Conservation (phyloP, 108 stramenopile species). For the Conticribra weissflogii region DNA sequence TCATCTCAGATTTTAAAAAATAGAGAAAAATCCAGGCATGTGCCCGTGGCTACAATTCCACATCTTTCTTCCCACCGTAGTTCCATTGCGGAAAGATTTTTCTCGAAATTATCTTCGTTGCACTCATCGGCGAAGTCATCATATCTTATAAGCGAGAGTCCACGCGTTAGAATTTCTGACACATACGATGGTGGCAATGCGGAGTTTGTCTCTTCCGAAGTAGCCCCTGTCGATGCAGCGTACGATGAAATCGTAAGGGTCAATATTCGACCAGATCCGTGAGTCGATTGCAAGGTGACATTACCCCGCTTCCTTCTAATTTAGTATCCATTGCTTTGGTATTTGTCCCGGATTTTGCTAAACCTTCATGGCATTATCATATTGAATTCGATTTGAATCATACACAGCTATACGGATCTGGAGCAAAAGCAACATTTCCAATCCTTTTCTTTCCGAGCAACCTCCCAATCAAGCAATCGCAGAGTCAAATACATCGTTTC, state of each 20-base stretch:
- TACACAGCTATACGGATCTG: constrained; percentile 53
- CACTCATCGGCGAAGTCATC: too few relatives aligned
- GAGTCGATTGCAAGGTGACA: constrained; percentile 5
- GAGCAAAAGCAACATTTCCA: constrained; percentile 71
- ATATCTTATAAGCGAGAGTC: too few relatives aligned
- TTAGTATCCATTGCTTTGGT: not conserved
- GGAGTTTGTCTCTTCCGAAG: constrained; percentile 39
- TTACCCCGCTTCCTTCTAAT: not conserved
- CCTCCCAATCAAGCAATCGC: constrained; percentile 25
- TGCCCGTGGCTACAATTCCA: too few relatives aligned
- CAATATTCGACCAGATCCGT: constrained; percentile 66
- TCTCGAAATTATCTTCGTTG: too few relatives aligned
- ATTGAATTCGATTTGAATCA: not conserved
- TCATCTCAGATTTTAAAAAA: too few relatives aligned
- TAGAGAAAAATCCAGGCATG: too few relatives aligned
- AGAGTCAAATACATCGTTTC: constrained; percentile 64
- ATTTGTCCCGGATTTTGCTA: not conserved
- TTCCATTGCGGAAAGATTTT: too few relatives aligned
- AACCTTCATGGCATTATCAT: not conserved
- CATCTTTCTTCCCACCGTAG: too few relatives aligned
- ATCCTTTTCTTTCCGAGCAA: constrained; percentile 67
- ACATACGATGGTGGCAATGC: constrained; percentile 81
- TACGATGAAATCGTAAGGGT: constrained; percentile 47
- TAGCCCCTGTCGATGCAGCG: constrained; percentile 15
- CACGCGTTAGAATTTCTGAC: constrained; percentile 58